Conservation (phyloP, 2,329 filamentous ascomycete species). For the Huntiella savannae region DNA sequence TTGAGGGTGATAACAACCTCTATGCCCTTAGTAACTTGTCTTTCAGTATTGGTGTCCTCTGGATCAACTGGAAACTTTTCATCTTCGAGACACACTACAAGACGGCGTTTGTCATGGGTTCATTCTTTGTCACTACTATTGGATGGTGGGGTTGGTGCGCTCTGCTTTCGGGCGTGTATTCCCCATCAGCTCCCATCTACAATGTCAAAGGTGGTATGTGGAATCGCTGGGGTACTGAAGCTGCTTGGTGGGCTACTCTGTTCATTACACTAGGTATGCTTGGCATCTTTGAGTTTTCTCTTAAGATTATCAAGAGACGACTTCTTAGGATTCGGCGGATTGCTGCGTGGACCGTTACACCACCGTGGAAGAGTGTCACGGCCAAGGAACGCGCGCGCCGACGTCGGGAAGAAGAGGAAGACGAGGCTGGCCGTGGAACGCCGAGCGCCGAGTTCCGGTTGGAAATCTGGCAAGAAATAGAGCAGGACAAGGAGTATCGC, state of each 20-base stretch:
- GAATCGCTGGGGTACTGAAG: conserved; percentile 44
- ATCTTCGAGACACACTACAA: conserved; percentile 66
- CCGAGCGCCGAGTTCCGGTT: conserved; percentile 27
- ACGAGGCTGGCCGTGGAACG: conserved; percentile 6
- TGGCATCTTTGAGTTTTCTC: conserved; percentile 44
- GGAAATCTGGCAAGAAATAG: conserved; percentile 39
- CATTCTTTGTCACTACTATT: conserved; percentile 36
- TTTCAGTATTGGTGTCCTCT: conserved; percentile 49
- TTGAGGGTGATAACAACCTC: conserved; percentile 44
- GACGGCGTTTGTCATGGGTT: conserved; percentile 39
- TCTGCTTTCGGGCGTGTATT: conserved; percentile 48
- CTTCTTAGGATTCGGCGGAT: conserved; percentile 20
- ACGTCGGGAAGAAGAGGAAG: conserved; percentile 7
- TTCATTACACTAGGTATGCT: conserved; percentile 43
- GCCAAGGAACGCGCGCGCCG: conserved; percentile 14
- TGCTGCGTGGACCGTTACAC: conserved; percentile 11
- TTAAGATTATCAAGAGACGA: conserved; percentile 29
- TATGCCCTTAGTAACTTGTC: conserved; percentile 57
- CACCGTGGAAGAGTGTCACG: conserved; percentile 17
- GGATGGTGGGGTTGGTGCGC: conserved; percentile 62
- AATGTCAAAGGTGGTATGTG: conserved; percentile 50
- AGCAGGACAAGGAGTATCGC: conserved; percentile 28
- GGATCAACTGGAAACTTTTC: conserved; percentile 62
- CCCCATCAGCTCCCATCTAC: conserved; percentile 34
- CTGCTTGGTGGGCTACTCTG: conserved; percentile 56